These are phyloP conservation scores for Dictyostelium citrinum DNA, from an alignment of 78 protist species.

Conservation along the genomic window DNA sequence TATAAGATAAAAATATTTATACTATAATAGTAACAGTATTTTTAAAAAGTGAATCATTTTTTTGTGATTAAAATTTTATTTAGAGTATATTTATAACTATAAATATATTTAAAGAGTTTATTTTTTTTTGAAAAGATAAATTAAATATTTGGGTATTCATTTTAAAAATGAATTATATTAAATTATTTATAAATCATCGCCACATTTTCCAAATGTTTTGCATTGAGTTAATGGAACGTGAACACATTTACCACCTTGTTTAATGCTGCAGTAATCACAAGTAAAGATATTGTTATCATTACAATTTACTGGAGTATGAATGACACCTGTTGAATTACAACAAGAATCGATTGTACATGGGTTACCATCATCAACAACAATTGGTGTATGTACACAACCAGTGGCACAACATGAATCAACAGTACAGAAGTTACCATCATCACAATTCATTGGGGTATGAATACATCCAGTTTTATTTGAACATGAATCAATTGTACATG, in stretches of 20 bases:
- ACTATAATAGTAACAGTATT: too few relatives aligned
- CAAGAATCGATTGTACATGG: slow-evolving; percentile 23
- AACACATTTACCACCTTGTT: not conserved
- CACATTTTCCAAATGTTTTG: slow-evolving; percentile 7
- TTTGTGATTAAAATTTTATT: too few relatives aligned
- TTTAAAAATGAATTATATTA: not conserved
- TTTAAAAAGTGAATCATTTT: too few relatives aligned
- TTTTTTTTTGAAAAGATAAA: not conserved
- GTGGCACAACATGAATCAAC: not conserved
- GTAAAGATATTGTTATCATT: not conserved
- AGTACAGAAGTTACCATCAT: too few relatives aligned
- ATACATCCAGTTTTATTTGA: too few relatives aligned
- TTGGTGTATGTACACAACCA: slow-evolving; percentile 3
- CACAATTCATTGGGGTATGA: too few relatives aligned
- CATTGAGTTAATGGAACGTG: not conserved
- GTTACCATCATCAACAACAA: not conserved
- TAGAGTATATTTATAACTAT: not conserved
- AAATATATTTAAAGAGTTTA: not conserved
- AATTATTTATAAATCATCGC: not conserved
- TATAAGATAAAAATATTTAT: too few relatives aligned
- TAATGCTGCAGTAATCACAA: not conserved
- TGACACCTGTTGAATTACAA: not conserved
- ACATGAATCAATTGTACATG: too few relatives aligned
- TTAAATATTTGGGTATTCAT: not conserved
- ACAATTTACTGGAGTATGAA: not conserved